Evolutionary conservation across 495 filamentous ascomycete genomes (phyloP), one percentile per base, ranked within the genome.

Genomic region (Diplogelasinospora grovesii): DNA sequence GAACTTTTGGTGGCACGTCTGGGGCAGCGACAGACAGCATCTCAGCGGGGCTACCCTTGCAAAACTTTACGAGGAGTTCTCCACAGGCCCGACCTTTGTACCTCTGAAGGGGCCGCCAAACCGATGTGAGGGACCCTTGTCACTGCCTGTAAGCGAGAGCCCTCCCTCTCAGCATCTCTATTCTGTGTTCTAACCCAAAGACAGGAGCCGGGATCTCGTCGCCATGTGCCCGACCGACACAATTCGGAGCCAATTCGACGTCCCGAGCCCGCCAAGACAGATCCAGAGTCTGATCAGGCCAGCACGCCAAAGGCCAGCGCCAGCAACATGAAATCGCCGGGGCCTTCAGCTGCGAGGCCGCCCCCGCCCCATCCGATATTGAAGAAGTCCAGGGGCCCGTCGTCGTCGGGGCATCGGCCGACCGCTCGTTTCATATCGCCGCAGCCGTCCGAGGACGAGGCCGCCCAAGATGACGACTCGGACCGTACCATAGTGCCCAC

Each of bases 1-100:
- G 50, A 71, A 75, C 40, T 74, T 71, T 32, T 77, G 73, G 73
- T 74, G 71, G 64, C 71, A 72, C 37, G 69, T 77, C 36, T 72
- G 71, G 55, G 73, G 73, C 11, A 74, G 73, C 43, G 54, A 69
- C 29, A 58, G 58, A 16, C 64, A 68, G 14, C 50, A 62, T 38
- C 56, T 74, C 29, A 62, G 65, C 5, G 71, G 66, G 7, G 60
- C 48, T 15, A 54, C 57, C 11, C 61, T 77, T 35, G 69, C 73
- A 9, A 57, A 55, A 22, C 54, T 75, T 11, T 77, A 70, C 33
- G 51, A 60, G 41, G 59, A 70, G 25, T 69, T 77, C 28, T 71
- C 73, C 1, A 60, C 59, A 24, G 71, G 71, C 16, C 53, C 61
- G 23, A 67, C 65, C 8, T 70, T 71, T 50, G 66, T 73, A 14